These are phyloP conservation scores for Ustilago vetiveriae DNA, from an alignment of 1,284 basidiomycete genomes.

Conservation along the genomic window DNA sequence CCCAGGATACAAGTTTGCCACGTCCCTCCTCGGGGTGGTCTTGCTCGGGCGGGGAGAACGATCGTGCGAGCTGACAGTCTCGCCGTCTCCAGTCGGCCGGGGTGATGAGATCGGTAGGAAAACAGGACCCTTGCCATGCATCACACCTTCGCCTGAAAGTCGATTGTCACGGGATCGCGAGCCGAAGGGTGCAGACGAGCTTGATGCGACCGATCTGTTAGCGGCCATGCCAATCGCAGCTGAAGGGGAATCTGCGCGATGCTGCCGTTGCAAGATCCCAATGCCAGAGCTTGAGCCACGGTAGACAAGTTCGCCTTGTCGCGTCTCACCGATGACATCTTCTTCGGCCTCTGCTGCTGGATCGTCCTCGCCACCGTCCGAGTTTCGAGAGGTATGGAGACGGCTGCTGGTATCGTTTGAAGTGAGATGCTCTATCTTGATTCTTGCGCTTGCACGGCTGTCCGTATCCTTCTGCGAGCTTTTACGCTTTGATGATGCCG, in stretches of 20 bases:
- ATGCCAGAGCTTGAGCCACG: slow-evolving; percentile 60
- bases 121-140: slow-evolving; percentile 18
- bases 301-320: slow-evolving; percentile 53
- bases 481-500: neutral
- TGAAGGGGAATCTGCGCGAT: slow-evolving; percentile 36
- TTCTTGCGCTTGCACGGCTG: slow-evolving; percentile 5
- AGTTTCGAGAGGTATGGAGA: neutral
- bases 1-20: slow-evolving; percentile 14
- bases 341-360: slow-evolving; percentile 32
- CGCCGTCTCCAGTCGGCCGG: slow-evolving; percentile 21
- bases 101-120: slow-evolving; percentile 43
- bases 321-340: slow-evolving; percentile 45
- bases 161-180: slow-evolving; percentile 22
- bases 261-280: slow-evolving; percentile 51
- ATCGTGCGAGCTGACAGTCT: slow-evolving; percentile 33
- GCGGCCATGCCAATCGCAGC: slow-evolving; percentile 3
- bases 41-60: slow-evolving; percentile 19
- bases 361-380: slow-evolving; percentile 26
- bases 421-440: slow-evolving; percentile 32
- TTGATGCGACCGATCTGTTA: slow-evolving; percentile 21
- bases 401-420: slow-evolving; percentile 6
- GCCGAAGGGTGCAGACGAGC: slow-evolving; percentile 26
- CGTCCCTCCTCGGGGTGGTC: slow-evolving; percentile 9
- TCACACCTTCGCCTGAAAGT: neutral
- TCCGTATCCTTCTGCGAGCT: neutral